Evolutionary conservation across 148 eudicot species (phyloP).

Genomic region (Euryodendron excelsum): DNA sequence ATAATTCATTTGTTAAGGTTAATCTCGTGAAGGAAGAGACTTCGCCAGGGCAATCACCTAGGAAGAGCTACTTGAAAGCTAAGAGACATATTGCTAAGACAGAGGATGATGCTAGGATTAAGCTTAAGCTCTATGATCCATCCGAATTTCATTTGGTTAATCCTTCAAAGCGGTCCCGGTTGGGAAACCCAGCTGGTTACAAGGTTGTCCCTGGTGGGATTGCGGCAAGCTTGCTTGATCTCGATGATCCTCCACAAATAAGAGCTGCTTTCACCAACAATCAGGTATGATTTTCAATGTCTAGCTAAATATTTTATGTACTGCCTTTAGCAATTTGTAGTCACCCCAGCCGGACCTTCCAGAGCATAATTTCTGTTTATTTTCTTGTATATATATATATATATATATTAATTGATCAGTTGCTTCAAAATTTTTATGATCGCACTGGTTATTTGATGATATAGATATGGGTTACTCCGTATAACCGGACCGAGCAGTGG

Average conservation of each 20-base stretch:
- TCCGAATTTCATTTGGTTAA: constrained; percentile 76
- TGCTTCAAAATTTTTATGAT: too few species aligned
- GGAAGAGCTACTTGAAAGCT: constrained; percentile 81
- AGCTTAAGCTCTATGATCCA: constrained; percentile 83
- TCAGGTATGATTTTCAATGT: constrained; percentile 27
- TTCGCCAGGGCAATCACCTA: constrained; percentile 58
- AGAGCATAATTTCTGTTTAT: too few species aligned
- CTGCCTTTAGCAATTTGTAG: too few species aligned
- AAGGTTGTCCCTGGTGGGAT: constrained; percentile 87
- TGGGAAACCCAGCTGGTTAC: constrained; percentile 91
- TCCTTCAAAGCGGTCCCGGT: constrained; percentile 65
- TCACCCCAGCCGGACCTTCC: too few species aligned
- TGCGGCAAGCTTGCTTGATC: constrained; percentile 84
- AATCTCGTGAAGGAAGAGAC: constrained; percentile 54
- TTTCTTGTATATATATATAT: too few species aligned
- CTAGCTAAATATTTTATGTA: too few species aligned
- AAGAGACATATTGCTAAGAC: constrained; percentile 70
- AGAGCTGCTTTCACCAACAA: constrained; percentile 86
- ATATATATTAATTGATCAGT: too few species aligned
- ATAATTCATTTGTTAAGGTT: constrained; percentile 90
- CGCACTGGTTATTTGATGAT: too few species aligned
- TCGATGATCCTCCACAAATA: constrained; percentile 83
- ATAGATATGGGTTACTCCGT: constrained; percentile 85
- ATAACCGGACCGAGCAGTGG: constrained; percentile 82
- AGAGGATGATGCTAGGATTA: constrained; percentile 84